These are phyloP conservation scores for Detonula confervacea DNA, from an alignment of 352 stramenopile species.

Conservation along the genomic window DNA sequence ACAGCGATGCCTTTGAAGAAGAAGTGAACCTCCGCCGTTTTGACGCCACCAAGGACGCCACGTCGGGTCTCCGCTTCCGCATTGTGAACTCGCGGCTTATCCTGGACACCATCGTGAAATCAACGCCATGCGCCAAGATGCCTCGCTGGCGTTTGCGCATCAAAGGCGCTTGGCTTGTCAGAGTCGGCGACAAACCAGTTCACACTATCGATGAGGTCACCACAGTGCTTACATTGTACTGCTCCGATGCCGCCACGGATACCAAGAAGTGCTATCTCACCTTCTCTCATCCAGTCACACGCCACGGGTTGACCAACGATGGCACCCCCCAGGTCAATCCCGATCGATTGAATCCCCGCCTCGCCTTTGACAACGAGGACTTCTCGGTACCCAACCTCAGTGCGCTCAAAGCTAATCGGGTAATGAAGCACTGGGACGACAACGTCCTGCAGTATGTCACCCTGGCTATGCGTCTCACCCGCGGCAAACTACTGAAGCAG, in stretches of 20 bases:
- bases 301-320: slow-evolving; percentile 5
- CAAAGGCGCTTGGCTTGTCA: slow-evolving; percentile 11
- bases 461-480: background rate
- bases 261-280: background rate
- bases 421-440: background rate
- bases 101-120: background rate
- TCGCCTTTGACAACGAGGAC: background rate
- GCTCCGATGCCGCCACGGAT: background rate
- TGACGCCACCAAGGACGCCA: background rate
- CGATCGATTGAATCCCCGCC: slow-evolving; percentile 3
- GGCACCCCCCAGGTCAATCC: slow-evolving; percentile 8
- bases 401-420: background rate
- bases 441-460: slow-evolving; percentile 3
- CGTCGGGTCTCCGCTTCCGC: slow-evolving; percentile 3
- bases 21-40: slow-evolving; percentile 4
- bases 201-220: background rate
- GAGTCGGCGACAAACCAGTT: background rate
- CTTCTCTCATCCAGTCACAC: slow-evolving; percentile 7
- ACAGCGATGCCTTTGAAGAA: slow-evolving; percentile 23
- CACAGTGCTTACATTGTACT: background rate
- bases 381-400: background rate
- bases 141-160: slow-evolving; percentile 2
- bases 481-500: background rate
- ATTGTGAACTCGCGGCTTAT: background rate
- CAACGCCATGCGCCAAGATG: slow-evolving; percentile 1